Base-by-base conservation (phyloP, 2,329 filamentous ascomycete genomes). In the Ascosphaera pollenicola region DNA sequence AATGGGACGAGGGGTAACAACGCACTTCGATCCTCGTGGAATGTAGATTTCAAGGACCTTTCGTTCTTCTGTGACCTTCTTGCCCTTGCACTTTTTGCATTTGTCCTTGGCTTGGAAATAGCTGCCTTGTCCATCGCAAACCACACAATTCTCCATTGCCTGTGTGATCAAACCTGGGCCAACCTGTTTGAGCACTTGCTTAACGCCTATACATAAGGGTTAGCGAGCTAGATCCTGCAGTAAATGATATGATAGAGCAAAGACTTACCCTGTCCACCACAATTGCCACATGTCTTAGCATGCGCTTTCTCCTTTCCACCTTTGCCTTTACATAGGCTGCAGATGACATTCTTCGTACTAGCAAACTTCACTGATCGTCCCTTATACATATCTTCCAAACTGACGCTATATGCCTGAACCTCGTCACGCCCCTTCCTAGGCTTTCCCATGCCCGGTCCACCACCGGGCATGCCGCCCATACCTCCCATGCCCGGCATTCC, bases 81-180 rank as follows among this genome's bases (percentile, higher is more conserved):
- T 81, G 52, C 89, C 89, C 63, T 95, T 95, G 73, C 89, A 98
- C 66, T 89, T 94, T 68, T 92, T 93, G 68, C 89, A 98, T 54
- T 83, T 82, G 53, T 98, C 89, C 66, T 95, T 95, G 53, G 93
- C 83, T 58, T 87, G 87, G 63, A 75, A 92, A 52, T 85, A 75
- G 52, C 76, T 75, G 4, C 89, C 89, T n/a, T 75, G 70, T 26
- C 85, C 87, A 43, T 75, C 69, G 60, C 89, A 98, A 51, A 78
- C 75, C 89, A 98, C 28, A 75, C 59, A 21, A 87, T 95, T 28
- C 78, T 95, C 73, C 5, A 76, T 73, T 51, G 83, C 77, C 51
- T 83, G 78, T 21, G 82, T 81, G 45, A 91, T 75, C 54, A 94
- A 66, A 42, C 85, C 84, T 16, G 85, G 83, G 0, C 85, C 87